A percentile compares a stretch with the other conserved stretches of the same genome.
phyloP scores from a whole-genome alignment of 805 yeast genomes.

The Monosporozyma solicola region DNA sequence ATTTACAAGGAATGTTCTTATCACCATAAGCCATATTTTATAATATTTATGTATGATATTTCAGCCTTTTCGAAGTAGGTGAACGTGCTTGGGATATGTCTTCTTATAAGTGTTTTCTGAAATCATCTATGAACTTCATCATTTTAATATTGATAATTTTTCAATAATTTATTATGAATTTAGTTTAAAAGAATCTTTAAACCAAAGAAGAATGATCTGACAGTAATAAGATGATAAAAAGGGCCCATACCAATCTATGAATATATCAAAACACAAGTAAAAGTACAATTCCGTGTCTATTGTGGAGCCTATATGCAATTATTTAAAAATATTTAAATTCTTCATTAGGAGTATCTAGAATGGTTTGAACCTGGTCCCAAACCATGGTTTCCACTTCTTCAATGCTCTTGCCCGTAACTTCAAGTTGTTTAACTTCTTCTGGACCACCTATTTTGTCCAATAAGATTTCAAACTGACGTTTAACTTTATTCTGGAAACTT shows the following conservation, averaged over 20 bases:
- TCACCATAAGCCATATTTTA: constrained; percentile 5
- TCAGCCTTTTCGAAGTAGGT: background rate
- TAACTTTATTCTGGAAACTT: constrained; percentile 69
- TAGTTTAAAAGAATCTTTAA: background rate
- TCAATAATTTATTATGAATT: background rate
- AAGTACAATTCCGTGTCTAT: background rate
- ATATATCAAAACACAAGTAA: background rate
- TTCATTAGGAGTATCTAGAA: constrained; percentile 9
- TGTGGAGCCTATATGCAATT: background rate
- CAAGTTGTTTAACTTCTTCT: constrained; percentile 36
- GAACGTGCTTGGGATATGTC: background rate
- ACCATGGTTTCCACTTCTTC: constrained; percentile 45
- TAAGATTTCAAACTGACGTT: constrained; percentile 34
- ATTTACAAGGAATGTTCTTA: constrained; percentile 35
- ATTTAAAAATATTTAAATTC: constrained; percentile 3
- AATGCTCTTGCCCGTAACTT: constrained; percentile 51
- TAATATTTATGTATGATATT: background rate
- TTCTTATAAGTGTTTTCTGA: background rate
- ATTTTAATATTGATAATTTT: background rate
- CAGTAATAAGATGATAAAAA: background rate
- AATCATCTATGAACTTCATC: background rate
- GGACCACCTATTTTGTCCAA: constrained; percentile 18
- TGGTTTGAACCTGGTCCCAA: constrained; percentile 27
- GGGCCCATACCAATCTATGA: background rate
- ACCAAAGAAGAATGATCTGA: background rate